Base-by-base conservation (phyloP, 78 protist genomes). In the Planoprotostelium fungivorum region DNA sequence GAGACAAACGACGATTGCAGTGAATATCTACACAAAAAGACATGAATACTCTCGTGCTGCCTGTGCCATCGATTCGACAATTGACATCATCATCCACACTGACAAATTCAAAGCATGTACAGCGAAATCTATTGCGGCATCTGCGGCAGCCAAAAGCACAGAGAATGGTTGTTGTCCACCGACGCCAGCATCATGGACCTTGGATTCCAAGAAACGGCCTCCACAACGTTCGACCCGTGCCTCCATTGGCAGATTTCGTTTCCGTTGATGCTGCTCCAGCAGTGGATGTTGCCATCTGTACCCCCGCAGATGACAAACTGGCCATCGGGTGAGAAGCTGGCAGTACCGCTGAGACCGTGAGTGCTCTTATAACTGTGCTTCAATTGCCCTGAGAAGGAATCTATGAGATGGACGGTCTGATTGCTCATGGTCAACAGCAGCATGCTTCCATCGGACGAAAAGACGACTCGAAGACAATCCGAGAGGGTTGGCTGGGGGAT, bases 271-370 rank as follows among this genome's bases (percentile, higher is more conserved):
- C 90, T 91, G 36, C 88, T 35, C 97, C 97, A 95, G 36, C 95
- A 87, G 34, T 95, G 96, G 5, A 95, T 39, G n/a, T 93, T 63
- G 1, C 96, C 96, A 38, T 95, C 97, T 34, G 88, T 89, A 9
- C 95, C 91, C 0, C 97, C 97, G 1, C 91, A 86, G 36, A 95
- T 34, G 34, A 95, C 94, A 35, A 88, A 95, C 37, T 95, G 96
- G 29, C 91, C 90, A 88, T 95, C 97, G 36, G 97, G 97, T 36
- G 95, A 93, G 51, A 92, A 95, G 5, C 94, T 89, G 34, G 97
- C 87, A 36, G 95, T 97, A 29, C 87, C 34, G 16, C 73, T 25
- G 5, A 16, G 73, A 1, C 83, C 87, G 5, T 16, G 31, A 16
- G 5, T 51, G 73, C 31, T 51, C 16, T 16, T 51, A 25, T 25